Base-by-base conservation (phyloP, 2,329 filamentous ascomycete genomes). In the Zopfia rhizophila region DNA sequence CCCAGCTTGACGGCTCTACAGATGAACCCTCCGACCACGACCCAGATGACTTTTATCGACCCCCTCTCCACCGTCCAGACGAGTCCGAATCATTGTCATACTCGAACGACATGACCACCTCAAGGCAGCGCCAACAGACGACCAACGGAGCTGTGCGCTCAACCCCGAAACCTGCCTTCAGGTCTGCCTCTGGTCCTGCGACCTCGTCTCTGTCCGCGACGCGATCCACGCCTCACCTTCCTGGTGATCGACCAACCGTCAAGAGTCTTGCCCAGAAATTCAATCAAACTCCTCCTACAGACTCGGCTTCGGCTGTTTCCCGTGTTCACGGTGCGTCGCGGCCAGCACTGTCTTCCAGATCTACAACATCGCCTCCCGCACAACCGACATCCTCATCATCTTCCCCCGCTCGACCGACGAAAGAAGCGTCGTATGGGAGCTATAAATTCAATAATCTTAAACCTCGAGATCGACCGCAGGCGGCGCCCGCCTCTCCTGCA, bases 381-480 rank as follows among this genome's bases (percentile, higher is more conserved):
- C 21, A n/a, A 10, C 24, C 35, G 3, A 31, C 55, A 5, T 50
- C 54, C 4, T 22, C 52, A 6, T 24, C 43, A 29, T 53, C 49
- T 11, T 60, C 63, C 4, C 58, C 64, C n/a, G 55, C 64, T 18
- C 63, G 59, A 6, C 54, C 60, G 7, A 48, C 45, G 25, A 69
- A 58, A 51, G 65, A 69, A 40, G 55, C 60, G 11, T 51, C 65
- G 7, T 70, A 70, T 24, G 68, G 66, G 7, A 30, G 60, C 16
- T 63, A 70, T 54, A 68, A 65, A 45, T 70, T 70, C 60, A 68
- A 60, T 53, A 65, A 70, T 33, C 53, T 70, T 31, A 70, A 69
- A 51, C 61, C 62, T 5, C 56, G 68, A 25, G 68, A 70, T 24
- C 44, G 66, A n/a, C 65, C 67, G 3, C 68, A 70, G 53, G 63